Evolutionary conservation across 1,284 basidiomycete genomes (phyloP), one percentile per base, ranked within the genome.

Genomic region (Rhodotorula sp.): DNA sequence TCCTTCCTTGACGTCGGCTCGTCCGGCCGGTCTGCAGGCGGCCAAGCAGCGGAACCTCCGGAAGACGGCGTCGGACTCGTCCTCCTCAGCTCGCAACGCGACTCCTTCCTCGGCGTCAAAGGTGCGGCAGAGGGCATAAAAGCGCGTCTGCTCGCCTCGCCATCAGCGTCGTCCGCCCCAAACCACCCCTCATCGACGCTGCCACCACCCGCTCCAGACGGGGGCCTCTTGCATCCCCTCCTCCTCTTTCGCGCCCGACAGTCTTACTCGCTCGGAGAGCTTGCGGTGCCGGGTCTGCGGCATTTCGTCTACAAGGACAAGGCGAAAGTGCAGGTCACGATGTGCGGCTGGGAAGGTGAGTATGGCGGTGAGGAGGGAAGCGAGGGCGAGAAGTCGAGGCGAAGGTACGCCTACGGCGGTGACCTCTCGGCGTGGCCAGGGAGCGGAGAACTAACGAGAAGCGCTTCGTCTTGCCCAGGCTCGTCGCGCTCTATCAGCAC

Each of bases 261-360:
- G 63, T 65, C 78, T n/a, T 82, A 81, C 64, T 74, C 76, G n/a
- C 76, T 80, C 22, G 76, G 79, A 5, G 88, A 89, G 54, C 81
- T 98, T 2, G 87, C 87, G 7, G 88, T 95, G 64, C 90, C 92
- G 1, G 94, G 94, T 0, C 81, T 99, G 34, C 86, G 91, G 37
- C 95, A 99, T 80, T 99, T 98, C 78, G 82, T 96, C 62, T 98
- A 96, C 83, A 97, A 96, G 81, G 92, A 90, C 26, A 85, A 92
- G 26, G 82, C 86, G 24, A 86, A 91, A 74, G 92, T 97, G 26
- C 95, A 98, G 79, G 84, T 95, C 46, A 96, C 93, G 0, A 83
- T 85, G 72, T 92, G 94, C 0, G 80, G 81, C 24, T 94, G 89
- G 79, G 91, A 94, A 76, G 89, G 89, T 40, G 89, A 90, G 4